Percentiles rank a stretch among this genome's conserved stretches.
Evolutionary conservation across 352 stramenopile species (phyloP).

Genomic region (Pythium dissotocum): DNA sequence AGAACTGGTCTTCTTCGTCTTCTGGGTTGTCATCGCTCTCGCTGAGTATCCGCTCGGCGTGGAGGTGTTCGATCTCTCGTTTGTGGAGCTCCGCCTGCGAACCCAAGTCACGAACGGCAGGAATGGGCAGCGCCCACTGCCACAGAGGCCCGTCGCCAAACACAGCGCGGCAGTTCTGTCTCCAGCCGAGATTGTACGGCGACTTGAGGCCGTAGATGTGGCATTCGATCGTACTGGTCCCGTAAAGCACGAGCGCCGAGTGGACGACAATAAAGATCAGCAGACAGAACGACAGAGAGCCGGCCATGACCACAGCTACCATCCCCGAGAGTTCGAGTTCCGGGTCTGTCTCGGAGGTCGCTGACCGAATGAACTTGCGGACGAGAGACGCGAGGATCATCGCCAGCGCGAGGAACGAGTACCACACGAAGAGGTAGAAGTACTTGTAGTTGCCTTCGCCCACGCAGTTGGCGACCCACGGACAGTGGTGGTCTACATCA

Average conservation of each 20-base stretch:
- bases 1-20: constrained; percentile 56
- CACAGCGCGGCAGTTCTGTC: constrained; percentile 47
- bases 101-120: constrained; percentile 20
- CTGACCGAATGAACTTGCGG: constrained; percentile 43
- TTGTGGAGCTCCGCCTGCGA: constrained; percentile 37
- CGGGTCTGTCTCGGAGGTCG: constrained; percentile 11
- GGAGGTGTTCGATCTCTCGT: constrained; percentile 50
- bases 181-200: constrained; percentile 72
- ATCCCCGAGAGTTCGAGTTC: constrained; percentile 50
- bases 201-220: constrained; percentile 65
- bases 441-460: constrained; percentile 87
- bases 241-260: constrained; percentile 61
- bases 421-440: constrained; percentile 85
- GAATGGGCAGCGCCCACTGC: constrained; percentile 61
- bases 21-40: constrained; percentile 41
- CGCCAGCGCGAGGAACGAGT: constrained; percentile 62
- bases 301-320: constrained; percentile 72
- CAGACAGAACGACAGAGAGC: constrained; percentile 67
- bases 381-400: constrained; percentile 65
- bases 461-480: constrained; percentile 92
- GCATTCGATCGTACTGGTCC: constrained; percentile 80
- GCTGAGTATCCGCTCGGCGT: constrained; percentile 42
- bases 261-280: constrained; percentile 75
- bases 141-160: constrained; percentile 54
- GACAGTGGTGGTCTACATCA: constrained; percentile 95